phyloP scores from a whole-genome alignment of 257 asterid genomes.

The Plantago ovata region DNA sequence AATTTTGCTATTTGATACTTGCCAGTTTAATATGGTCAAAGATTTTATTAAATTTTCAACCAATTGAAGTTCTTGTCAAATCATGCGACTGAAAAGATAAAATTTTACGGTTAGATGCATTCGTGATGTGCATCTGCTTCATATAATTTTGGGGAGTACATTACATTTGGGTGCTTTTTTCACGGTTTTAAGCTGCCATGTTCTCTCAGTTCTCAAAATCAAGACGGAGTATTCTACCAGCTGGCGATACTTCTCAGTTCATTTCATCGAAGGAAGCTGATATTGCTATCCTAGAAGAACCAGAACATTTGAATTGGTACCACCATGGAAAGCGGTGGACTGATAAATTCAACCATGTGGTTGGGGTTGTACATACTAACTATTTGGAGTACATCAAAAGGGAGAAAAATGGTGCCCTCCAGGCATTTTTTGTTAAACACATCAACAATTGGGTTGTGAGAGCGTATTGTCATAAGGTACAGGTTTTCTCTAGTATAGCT shows the following conservation, averaged over 20 bases:
- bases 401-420: slow-evolving; percentile 95
- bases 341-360: slow-evolving; percentile 95
- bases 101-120: slow-evolving; percentile 4
- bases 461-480: slow-evolving; percentile 94
- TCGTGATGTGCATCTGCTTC: background rate
- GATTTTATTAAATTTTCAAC: too few species aligned
- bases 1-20: background rate
- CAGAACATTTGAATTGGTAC: slow-evolving; percentile 98
- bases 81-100: background rate
- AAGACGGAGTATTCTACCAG: slow-evolving; percentile 91
- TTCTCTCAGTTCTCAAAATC: slow-evolving; percentile 62
- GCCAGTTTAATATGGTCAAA: background rate
- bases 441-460: slow-evolving; percentile 87
- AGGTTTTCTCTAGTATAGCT: background rate
- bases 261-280: slow-evolving; percentile 93
- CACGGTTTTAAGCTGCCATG: slow-evolving; percentile 11
- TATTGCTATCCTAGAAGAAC: slow-evolving; percentile 97
- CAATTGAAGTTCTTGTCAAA: too few species aligned
- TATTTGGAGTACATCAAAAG: slow-evolving; percentile 98
- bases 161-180: slow-evolving; percentile 12
- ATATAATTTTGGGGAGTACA: slow-evolving; percentile 3
- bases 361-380: slow-evolving; percentile 93
- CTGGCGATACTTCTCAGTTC: slow-evolving; percentile 92
- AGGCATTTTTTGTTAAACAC: slow-evolving; percentile 90
- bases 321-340: slow-evolving; percentile 99